phyloP scores from a whole-genome alignment of 2,329 filamentous ascomycete genomes.

The Pseudogymnoascus sp. region DNA sequence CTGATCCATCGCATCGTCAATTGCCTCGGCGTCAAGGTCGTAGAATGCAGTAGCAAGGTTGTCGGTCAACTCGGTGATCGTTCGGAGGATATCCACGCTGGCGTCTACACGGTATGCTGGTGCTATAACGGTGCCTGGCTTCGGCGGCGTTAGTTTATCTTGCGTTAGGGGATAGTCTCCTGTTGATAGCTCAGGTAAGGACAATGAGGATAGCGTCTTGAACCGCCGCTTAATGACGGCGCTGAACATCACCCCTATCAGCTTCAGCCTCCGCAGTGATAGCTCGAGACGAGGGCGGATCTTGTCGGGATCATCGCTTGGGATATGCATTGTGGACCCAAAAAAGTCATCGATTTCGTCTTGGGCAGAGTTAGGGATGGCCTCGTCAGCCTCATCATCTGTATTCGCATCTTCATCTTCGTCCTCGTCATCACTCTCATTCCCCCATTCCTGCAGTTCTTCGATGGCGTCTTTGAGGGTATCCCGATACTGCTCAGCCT shows the following conservation, averaged over 20 bases:
- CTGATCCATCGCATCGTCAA: conserved; percentile 48
- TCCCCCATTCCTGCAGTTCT: conserved; percentile 82
- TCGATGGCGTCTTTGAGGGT: conserved; percentile 73
- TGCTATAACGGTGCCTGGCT: conserved; percentile 7
- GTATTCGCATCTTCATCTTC: conserved; percentile 41
- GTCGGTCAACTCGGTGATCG: conserved; percentile 58
- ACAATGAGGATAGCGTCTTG: conserved; percentile 45
- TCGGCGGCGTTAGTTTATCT: conserved; percentile 8
- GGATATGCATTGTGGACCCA: conserved; percentile 51
- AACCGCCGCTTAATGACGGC: conserved; percentile 62
- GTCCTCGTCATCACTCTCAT: conserved; percentile 57
- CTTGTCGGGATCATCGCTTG: conserved; percentile 52
- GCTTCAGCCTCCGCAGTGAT: conserved; percentile 55
- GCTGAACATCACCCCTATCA: conserved; percentile 59
- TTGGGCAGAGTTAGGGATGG: conserved; percentile 34
- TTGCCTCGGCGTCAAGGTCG: conserved; percentile 50
- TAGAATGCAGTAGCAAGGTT: conserved; percentile 67
- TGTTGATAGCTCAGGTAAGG: conserved; percentile 30
- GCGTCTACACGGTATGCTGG: conserved; percentile 41
- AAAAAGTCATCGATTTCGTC: conserved; percentile 61
- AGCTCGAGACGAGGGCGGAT: conserved; percentile 58
- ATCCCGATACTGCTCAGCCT: conserved; percentile 64
- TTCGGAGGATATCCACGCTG: conserved; percentile 46
- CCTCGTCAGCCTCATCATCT: conserved; percentile 30
- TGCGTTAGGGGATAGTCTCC: conserved; percentile 13